phyloP scores from a whole-genome alignment of 192 early-diverging fungal genomes.

The Backusella tuberculispora region DNA sequence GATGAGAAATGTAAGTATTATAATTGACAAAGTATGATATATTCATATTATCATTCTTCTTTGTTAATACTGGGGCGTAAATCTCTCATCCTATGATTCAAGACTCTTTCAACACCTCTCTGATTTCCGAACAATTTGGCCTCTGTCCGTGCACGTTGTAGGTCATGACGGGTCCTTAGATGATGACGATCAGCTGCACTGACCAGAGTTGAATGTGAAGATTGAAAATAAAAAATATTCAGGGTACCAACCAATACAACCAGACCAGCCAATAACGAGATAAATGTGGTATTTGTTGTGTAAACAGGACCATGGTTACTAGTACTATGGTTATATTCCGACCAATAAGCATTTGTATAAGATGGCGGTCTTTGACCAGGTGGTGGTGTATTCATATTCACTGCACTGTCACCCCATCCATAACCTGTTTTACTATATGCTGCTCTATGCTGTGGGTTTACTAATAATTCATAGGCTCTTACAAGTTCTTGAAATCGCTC shows the following conservation, averaged over 20 bases:
- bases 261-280: slow-evolving; percentile 26
- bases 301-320: slow-evolving; percentile 17
- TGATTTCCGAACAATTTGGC: slow-evolving; percentile 29
- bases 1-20: no score
- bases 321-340: neutral
- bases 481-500: slow-evolving; percentile 37
- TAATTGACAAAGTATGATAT: no score
- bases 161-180: slow-evolving; percentile 27
- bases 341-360: slow-evolving; percentile 26
- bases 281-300: slow-evolving; percentile 33
- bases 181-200: slow-evolving; percentile 37
- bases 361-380: neutral
- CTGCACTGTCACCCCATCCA: slow-evolving; percentile 33
- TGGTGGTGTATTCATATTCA: neutral
- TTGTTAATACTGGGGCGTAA: slow-evolving; percentile 11
- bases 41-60: no score
- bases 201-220: neutral
- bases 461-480: slow-evolving; percentile 42
- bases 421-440: slow-evolving; percentile 25
- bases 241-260: slow-evolving; percentile 21
- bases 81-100: slow-evolving; percentile 21
- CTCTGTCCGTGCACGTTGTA: slow-evolving; percentile 31
- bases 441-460: slow-evolving; percentile 14
- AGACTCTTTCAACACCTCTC: slow-evolving; percentile 21
- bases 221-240: slow-evolving; percentile 9